These are phyloP conservation scores for Leptographium procerum DNA, from an alignment of 2,329 filamentous ascomycete genomes.

Conservation along the genomic window DNA sequence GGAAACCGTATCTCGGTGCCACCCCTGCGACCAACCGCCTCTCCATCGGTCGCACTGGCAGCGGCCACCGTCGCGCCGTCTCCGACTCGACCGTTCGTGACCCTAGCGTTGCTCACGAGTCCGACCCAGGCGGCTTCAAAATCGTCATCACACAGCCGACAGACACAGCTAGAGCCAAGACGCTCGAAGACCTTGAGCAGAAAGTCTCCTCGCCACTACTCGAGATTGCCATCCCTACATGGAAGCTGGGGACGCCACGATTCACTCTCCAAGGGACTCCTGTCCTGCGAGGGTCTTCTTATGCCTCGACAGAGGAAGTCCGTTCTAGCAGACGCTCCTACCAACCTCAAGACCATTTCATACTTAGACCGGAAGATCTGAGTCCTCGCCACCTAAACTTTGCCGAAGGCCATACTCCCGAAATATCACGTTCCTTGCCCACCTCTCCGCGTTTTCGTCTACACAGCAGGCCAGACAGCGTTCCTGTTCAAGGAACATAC, in stretches of 20 bases:
- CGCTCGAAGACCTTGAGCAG: constrained; percentile 42
- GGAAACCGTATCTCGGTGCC: background rate
- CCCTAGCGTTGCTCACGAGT: constrained; percentile 36
- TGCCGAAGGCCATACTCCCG: background rate
- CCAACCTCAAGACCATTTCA: constrained; percentile 21
- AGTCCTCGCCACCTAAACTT: background rate
- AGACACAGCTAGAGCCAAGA: constrained; percentile 48
- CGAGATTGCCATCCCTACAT: constrained; percentile 70
- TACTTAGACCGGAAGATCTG: constrained; percentile 19
- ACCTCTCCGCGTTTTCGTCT: background rate
- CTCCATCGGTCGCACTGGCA: constrained; percentile 15
- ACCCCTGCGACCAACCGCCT: background rate
- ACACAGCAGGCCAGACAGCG: constrained; percentile 9
- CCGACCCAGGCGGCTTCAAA: constrained; percentile 60
- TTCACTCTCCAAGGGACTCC: constrained; percentile 70
- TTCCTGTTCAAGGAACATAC: constrained; percentile 22
- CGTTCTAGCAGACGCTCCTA: constrained; percentile 43
- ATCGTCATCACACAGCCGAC: constrained; percentile 67
- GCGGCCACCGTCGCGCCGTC: constrained; percentile 47
- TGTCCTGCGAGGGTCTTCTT: constrained; percentile 69
- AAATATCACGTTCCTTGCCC: background rate
- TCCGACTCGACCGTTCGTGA: constrained; percentile 73
- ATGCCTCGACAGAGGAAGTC: constrained; percentile 63
- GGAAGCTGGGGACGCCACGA: constrained; percentile 68
- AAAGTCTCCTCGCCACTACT: constrained; percentile 33